Percentiles rank a stretch among this genome's conserved stretches.
Evolutionary conservation across 805 yeast genomes (phyloP).

Genomic region (Candida xyloterini): DNA sequence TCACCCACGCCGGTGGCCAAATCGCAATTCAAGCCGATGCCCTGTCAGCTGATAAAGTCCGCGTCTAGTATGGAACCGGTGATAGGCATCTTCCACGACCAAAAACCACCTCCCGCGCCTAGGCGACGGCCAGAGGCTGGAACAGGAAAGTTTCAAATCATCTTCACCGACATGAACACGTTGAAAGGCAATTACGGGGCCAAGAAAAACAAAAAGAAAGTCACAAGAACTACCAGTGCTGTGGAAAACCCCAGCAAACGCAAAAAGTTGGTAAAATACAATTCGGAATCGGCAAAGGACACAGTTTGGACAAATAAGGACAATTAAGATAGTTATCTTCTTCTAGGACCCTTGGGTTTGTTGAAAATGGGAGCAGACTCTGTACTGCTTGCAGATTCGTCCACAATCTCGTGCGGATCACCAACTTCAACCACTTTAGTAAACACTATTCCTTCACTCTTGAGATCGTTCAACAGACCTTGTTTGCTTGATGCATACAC

Average conservation of each 20-base stretch:
- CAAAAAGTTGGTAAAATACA: conserved; percentile 13
- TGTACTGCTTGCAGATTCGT: conserved; percentile 29
- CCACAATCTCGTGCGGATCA: conserved; percentile 65
- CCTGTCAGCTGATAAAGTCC: conserved; percentile 28
- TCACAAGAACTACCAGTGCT: conserved; percentile 20
- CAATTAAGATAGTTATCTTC: conserved; percentile 32
- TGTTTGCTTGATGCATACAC: conserved; percentile 79
- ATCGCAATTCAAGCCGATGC: conserved; percentile 23
- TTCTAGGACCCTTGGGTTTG: conserved; percentile 73
- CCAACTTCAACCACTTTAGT: conserved; percentile 64
- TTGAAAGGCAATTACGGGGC: conserved; percentile 22
- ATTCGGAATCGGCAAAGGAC: conserved; percentile 15
- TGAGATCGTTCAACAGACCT: conserved; percentile 54
- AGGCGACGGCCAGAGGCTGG: conserved; percentile 15
- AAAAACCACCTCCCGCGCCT: conserved; percentile 13
- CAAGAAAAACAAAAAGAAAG: conserved; percentile 14
- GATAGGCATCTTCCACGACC: conserved; percentile 32
- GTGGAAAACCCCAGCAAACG: conserved; percentile 11
- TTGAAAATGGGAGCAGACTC: conserved; percentile 34
- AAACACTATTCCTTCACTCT: conserved; percentile 37
- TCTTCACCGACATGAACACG: conserved; percentile 40
- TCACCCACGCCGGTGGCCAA: conserved; percentile 36
- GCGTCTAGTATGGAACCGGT: conserved; percentile 31
- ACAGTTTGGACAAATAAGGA: conserved; percentile 4
- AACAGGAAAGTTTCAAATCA: conserved; percentile 45